Evolutionary conservation across 1,284 basidiomycete species (phyloP).

Genomic region (Heterobasidion irregulare): DNA sequence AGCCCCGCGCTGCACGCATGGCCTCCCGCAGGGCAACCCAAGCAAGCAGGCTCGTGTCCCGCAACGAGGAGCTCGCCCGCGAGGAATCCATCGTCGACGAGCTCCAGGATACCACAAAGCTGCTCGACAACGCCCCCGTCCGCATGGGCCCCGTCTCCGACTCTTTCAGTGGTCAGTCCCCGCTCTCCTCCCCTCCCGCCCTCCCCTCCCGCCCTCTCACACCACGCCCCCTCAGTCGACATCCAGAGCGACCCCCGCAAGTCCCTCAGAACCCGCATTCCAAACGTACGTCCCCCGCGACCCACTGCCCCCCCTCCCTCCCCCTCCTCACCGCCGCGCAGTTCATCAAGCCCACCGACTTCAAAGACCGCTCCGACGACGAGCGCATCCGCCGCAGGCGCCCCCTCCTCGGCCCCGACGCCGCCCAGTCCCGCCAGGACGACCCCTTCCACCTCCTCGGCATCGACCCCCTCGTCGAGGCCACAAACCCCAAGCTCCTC

Average conservation of each 20-base stretch:
- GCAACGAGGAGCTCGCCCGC: no score
- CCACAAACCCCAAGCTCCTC: slow-evolving; percentile 63
- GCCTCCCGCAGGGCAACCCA: no score
- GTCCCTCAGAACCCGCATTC: neutral
- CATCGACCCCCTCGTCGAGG: slow-evolving; percentile 63
- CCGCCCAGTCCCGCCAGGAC: slow-evolving; percentile 35
- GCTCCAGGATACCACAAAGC: neutral
- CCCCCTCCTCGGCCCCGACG: slow-evolving; percentile 42
- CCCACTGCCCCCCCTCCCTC: neutral
- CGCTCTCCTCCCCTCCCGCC: neutral
- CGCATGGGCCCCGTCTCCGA: neutral
- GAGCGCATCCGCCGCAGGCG: slow-evolving; percentile 12
- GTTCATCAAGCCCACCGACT: slow-evolving; percentile 22
- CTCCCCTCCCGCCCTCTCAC: neutral
- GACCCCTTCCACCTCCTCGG: slow-evolving; percentile 66
- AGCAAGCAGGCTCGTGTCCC: no score
- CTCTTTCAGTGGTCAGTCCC: neutral
- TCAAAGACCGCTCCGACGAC: slow-evolving; percentile 15
- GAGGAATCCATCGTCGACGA: neutral
- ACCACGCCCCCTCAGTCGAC: neutral
- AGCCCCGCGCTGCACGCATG: no score
- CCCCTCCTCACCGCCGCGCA: slow-evolving; percentile 7
- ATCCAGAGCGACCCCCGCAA: neutral
- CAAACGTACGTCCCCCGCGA: neutral
- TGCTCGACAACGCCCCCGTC: neutral